These are phyloP conservation scores for Eremothecium gossypii DNA, from an alignment of 1,139 yeast genomes.

Conservation along the genomic window DNA sequence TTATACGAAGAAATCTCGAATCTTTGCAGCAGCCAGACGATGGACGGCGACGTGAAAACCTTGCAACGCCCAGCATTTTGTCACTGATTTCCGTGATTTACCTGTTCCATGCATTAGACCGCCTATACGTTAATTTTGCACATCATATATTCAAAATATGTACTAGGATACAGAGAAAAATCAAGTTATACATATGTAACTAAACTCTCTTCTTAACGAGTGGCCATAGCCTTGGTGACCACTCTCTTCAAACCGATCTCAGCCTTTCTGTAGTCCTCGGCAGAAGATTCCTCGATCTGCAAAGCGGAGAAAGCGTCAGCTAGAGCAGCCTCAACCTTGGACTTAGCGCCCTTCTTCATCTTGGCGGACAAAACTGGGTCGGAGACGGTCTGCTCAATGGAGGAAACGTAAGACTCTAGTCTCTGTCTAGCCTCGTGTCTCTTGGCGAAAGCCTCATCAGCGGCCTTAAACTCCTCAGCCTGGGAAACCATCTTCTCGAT, in stretches of 20 bases:
- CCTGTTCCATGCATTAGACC: no score
- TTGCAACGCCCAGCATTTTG: no score
- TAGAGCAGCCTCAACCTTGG: slow-evolving; percentile 96
- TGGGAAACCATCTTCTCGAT: slow-evolving; percentile 98
- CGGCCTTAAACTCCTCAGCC: slow-evolving; percentile 98
- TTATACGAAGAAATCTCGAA: no score
- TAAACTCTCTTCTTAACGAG: slow-evolving; percentile 57
- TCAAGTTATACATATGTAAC: background rate
- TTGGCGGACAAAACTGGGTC: slow-evolving; percentile 98
- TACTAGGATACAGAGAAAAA: slow-evolving; percentile 4
- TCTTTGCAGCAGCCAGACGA: no score
- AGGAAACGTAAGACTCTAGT: slow-evolving; percentile 97
- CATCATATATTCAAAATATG: slow-evolving; percentile 4
- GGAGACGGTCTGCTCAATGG: slow-evolving; percentile 92
- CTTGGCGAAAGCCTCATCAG: slow-evolving; percentile 99
- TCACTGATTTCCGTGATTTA: no score
- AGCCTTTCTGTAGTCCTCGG: slow-evolving; percentile 98
- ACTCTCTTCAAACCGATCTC: slow-evolving; percentile 98
- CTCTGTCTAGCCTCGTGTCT: slow-evolving; percentile 99
- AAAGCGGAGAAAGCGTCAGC: slow-evolving; percentile 98
- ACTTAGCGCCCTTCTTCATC: slow-evolving; percentile 96
- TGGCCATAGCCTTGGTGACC: slow-evolving; percentile 98
- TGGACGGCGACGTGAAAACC: no score
- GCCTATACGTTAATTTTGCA: background rate
- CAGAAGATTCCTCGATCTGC: slow-evolving; percentile 91